Evolutionary conservation across 2,329 filamentous ascomycete species (phyloP).

Genomic region (Sphaerostilbella broomeana): DNA sequence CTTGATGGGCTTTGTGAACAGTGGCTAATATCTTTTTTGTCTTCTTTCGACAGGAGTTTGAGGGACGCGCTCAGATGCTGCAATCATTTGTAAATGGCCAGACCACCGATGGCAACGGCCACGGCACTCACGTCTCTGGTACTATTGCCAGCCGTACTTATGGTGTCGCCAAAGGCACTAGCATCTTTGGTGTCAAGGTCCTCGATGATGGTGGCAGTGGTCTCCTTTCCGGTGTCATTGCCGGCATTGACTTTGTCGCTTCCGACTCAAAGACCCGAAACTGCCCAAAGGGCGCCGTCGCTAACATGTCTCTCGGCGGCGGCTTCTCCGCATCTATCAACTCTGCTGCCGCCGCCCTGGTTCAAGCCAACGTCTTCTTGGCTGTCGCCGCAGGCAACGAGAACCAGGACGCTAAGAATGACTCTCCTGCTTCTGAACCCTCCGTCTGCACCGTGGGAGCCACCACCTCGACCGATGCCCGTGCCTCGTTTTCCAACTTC

Average conservation of each 20-base stretch:
- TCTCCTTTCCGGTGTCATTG: constrained; percentile 35
- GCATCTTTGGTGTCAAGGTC: constrained; percentile 41
- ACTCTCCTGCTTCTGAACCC: constrained; percentile 42
- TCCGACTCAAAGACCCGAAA: constrained; percentile 29
- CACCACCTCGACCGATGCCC: constrained; percentile 32
- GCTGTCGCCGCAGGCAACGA: constrained; percentile 52
- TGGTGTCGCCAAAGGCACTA: constrained; percentile 38
- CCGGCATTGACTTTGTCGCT: constrained; percentile 39
- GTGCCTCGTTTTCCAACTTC: constrained; percentile 47
- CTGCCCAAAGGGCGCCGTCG: constrained; percentile 41
- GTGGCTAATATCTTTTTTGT: no score
- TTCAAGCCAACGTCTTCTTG: constrained; percentile 43
- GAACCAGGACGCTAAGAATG: constrained; percentile 35
- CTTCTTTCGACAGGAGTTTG: constrained; percentile 23
- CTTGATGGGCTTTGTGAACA: neutral
- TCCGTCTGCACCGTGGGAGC: constrained; percentile 49
- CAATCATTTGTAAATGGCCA: constrained; percentile 23
- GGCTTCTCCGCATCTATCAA: constrained; percentile 40
- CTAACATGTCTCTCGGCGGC: constrained; percentile 53
- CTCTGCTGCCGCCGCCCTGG: constrained; percentile 40
- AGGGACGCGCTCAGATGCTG: constrained; percentile 28
- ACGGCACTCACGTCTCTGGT: constrained; percentile 35
- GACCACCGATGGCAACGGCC: constrained; percentile 30
- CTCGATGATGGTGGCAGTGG: constrained; percentile 30
- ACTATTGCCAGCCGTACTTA: constrained; percentile 28